Percentiles rank a stretch among this genome's conserved stretches.
phyloP scores from a whole-genome alignment of 1,139 yeast genomes.

The Lizanozyma gosingica region DNA sequence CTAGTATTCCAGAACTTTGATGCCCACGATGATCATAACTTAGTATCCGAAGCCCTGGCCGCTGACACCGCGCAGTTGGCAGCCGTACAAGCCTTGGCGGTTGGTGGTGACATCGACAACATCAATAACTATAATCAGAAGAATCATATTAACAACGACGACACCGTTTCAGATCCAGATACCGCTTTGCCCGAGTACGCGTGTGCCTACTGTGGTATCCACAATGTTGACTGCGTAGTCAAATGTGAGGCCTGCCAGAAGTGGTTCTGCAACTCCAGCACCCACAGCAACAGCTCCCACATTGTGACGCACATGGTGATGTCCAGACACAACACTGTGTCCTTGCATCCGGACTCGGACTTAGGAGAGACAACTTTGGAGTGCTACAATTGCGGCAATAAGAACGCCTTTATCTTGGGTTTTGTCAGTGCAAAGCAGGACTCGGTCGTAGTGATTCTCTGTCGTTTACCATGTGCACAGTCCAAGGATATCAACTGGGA shows the following conservation, averaged over 20 bases:
- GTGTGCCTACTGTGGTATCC: slow-evolving; percentile 75
- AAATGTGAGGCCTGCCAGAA: slow-evolving; percentile 70
- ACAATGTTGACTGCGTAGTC: slow-evolving; percentile 56
- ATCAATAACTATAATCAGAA: slow-evolving; percentile 4
- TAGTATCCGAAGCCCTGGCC: slow-evolving; percentile 2
- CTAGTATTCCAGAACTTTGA: slow-evolving; percentile 16
- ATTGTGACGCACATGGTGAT: slow-evolving; percentile 80
- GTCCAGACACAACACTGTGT: slow-evolving; percentile 68
- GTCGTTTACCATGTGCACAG: slow-evolving; percentile 87
- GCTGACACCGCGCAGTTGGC: slow-evolving; percentile 1
- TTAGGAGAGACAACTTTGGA: slow-evolving; percentile 80
- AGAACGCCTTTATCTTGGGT: slow-evolving; percentile 75
- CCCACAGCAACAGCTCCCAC: slow-evolving; percentile 61
- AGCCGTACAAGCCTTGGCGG: background rate
- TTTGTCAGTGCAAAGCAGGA: slow-evolving; percentile 84
- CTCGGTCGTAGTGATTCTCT: slow-evolving; percentile 77
- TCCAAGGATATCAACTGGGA: slow-evolving; percentile 76
- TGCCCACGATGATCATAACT: slow-evolving; percentile 3
- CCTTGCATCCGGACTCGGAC: slow-evolving; percentile 72
- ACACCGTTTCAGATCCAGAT: slow-evolving; percentile 1
- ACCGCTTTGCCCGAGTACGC: slow-evolving; percentile 25
- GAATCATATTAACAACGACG: slow-evolving; percentile 1
- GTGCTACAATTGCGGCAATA: slow-evolving; percentile 85
- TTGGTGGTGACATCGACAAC: background rate
- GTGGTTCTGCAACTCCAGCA: slow-evolving; percentile 88